Conservation (phyloP, 805 yeast genomes). For the Pichia nakasei region DNA sequence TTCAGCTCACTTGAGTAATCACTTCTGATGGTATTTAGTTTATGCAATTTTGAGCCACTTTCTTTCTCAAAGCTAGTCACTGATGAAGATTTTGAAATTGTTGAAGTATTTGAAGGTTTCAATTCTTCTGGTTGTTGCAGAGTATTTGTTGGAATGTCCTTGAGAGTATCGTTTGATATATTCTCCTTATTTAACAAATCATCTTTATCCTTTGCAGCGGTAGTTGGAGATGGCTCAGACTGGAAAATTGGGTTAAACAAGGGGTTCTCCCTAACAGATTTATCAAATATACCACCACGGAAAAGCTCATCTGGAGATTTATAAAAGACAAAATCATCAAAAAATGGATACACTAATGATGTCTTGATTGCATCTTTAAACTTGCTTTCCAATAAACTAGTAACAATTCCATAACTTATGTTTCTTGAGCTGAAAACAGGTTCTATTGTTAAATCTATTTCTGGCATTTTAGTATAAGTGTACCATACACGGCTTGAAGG, state of each 20-base stretch:
- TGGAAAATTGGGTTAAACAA: neutral
- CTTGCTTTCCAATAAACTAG: constrained; percentile 69
- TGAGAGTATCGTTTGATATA: too few species aligned
- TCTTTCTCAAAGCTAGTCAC: constrained; percentile 1
- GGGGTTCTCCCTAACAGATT: constrained; percentile 18
- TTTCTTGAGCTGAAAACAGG: constrained; percentile 87
- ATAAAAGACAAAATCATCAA: constrained; percentile 79
- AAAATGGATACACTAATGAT: constrained; percentile 72
- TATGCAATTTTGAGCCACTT: neutral
- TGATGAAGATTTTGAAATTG: constrained; percentile 9
- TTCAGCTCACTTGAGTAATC: neutral
- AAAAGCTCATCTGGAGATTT: constrained; percentile 60
- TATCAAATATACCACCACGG: constrained; percentile 93
- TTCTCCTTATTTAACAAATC: too few species aligned
- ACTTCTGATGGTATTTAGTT: neutral
- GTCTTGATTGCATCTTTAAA: constrained; percentile 73
- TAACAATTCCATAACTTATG: constrained; percentile 67
- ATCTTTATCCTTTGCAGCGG: neutral
- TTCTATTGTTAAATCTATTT: constrained; percentile 65
- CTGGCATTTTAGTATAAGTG: constrained; percentile 72
- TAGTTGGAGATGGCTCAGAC: neutral
- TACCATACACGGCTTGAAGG: constrained; percentile 92
- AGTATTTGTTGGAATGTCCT: too few species aligned
- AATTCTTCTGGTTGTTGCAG: too few species aligned
- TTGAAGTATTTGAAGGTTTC: constrained; percentile 1